These are phyloP conservation scores for Globisporangium barbulae DNA, from an alignment of 352 stramenopile species.

Conservation along the genomic window DNA sequence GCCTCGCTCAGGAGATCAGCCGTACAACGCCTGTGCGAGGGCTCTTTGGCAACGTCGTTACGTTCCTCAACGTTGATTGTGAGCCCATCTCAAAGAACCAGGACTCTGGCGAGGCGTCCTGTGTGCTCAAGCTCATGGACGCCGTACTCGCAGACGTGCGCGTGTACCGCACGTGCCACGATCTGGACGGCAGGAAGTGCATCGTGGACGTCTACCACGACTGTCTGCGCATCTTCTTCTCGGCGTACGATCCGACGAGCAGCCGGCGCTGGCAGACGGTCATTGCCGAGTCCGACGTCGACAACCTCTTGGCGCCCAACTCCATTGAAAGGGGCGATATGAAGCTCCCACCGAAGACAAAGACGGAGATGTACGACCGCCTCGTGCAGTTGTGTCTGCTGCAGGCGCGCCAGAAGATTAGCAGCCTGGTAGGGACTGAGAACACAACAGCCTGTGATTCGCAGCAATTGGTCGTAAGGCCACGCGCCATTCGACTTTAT, in stretches of 20 bases:
- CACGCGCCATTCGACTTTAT: slow-evolving; percentile 47
- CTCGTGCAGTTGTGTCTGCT: slow-evolving; percentile 58
- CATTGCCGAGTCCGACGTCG: slow-evolving; percentile 53
- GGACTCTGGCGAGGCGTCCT: slow-evolving; percentile 20
- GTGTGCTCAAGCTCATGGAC: slow-evolving; percentile 51
- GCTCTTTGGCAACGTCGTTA: slow-evolving; percentile 66
- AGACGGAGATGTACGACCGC: slow-evolving; percentile 58
- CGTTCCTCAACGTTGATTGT: slow-evolving; percentile 29
- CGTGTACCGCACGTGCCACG: slow-evolving; percentile 54
- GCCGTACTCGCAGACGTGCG: slow-evolving; percentile 57
- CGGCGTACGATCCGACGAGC: slow-evolving; percentile 53
- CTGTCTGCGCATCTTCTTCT: slow-evolving; percentile 64
- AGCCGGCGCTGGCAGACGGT: slow-evolving; percentile 49
- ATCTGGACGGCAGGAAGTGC: slow-evolving; percentile 40
- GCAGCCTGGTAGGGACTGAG: background rate
- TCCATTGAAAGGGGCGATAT: slow-evolving; percentile 41
- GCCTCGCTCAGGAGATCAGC: slow-evolving; percentile 44
- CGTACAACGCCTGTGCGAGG: slow-evolving; percentile 46
- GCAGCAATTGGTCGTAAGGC: slow-evolving; percentile 37
- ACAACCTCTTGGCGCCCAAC: slow-evolving; percentile 60
- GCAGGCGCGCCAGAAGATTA: slow-evolving; percentile 15
- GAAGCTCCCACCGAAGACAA: slow-evolving; percentile 40
- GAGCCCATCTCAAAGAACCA: slow-evolving; percentile 10
- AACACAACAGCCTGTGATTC: background rate
- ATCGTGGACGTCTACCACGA: slow-evolving; percentile 74